Evolutionary conservation across 78 protist species (phyloP).

Genomic region (Dictyostelium brefeldianum): DNA sequence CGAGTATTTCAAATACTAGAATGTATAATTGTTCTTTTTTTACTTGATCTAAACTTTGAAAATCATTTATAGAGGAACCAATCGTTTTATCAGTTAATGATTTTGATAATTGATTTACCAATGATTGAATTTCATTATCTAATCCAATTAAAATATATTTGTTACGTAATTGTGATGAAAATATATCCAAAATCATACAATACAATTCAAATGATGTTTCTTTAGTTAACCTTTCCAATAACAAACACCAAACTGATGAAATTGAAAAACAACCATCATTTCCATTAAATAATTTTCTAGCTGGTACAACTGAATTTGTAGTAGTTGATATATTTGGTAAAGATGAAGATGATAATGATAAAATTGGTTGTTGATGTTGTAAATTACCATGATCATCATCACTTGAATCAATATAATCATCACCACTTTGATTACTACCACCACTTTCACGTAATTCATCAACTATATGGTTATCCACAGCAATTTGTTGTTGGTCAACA

Average conservation of each 20-base stretch:
- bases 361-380: neutral
- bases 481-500: neutral
- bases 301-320: too few species aligned
- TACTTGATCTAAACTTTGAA: slow-evolving; percentile 32
- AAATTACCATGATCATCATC: neutral
- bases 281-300: neutral
- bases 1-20: slow-evolving; percentile 40
- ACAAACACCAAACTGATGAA: neutral
- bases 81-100: slow-evolving; percentile 40
- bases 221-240: slow-evolving; percentile 24
- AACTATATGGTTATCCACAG: too few species aligned
- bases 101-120: slow-evolving; percentile 50
- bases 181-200: slow-evolving; percentile 12
- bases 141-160: slow-evolving; percentile 38
- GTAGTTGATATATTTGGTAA: neutral
- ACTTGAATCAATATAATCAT: neutral
- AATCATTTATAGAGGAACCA: slow-evolving; percentile 55
- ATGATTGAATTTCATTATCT: slow-evolving; percentile 18
- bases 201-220: slow-evolving; percentile 53
- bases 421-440: neutral
- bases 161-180: slow-evolving; percentile 39
- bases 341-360: neutral
- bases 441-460: neutral
- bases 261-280: slow-evolving; percentile 54
- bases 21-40: slow-evolving; percentile 45